Percentiles rank a stretch among this genome's conserved stretches.
Evolutionary conservation across 1,284 basidiomycete genomes (phyloP).

Genomic region (Heliocybe sulcata): DNA sequence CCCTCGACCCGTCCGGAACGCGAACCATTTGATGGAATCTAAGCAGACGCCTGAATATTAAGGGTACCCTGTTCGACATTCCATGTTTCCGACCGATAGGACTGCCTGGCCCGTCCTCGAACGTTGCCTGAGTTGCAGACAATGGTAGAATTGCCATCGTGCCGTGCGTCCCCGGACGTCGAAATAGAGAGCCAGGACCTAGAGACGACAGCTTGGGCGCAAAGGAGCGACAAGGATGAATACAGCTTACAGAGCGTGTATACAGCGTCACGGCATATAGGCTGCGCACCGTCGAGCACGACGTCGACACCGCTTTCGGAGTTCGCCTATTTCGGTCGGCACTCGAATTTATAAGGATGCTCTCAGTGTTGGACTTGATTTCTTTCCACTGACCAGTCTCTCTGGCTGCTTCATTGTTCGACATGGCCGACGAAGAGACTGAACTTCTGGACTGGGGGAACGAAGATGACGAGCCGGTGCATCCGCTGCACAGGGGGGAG

Average conservation of each 20-base stretch:
- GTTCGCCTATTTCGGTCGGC: background rate
- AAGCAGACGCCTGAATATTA: constrained; percentile 71
- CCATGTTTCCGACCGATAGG: constrained; percentile 22
- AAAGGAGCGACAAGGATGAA: background rate
- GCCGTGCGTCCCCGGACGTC: constrained; percentile 31
- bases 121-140: constrained; percentile 23
- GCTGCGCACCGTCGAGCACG: background rate
- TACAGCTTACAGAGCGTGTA: background rate
- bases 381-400: background rate
- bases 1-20: constrained; percentile 1
- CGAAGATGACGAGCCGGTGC: constrained; percentile 48
- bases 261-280: background rate
- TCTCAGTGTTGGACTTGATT: constrained; percentile 11
- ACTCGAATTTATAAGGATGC: background rate
- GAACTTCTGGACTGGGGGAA: constrained; percentile 72
- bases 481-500: constrained; percentile 20
- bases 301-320: background rate
- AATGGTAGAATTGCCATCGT: constrained; percentile 56
- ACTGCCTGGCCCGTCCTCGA: constrained; percentile 26
- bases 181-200: constrained; percentile 23
- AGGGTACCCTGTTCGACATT: constrained; percentile 54
- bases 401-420: constrained; percentile 9
- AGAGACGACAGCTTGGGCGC: constrained; percentile 23
- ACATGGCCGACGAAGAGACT: constrained; percentile 56
- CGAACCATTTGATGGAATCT: constrained; percentile 83